Evolutionary conservation across 139 green algal species (phyloP), one percentile per base, ranked within the genome.

Genomic region (Chlorella sp.): DNA sequence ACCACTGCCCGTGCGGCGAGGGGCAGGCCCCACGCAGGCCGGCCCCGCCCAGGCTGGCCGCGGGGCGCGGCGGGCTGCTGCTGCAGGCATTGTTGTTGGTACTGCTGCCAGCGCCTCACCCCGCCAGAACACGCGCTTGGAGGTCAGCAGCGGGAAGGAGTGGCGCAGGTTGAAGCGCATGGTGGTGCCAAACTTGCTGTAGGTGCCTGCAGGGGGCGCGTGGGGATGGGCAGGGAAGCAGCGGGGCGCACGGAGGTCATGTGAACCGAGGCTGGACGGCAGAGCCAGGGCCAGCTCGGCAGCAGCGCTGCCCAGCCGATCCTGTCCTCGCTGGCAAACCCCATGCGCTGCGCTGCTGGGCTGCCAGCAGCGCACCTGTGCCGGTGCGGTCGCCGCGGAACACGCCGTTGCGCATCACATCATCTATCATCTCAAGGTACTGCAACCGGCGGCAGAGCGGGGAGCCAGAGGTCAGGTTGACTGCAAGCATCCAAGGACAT

Each of bases 121-220:
- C 80, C 94, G 87, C 97, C 97, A 99, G 88, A 99, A 99, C 17
- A 98, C 94, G 54, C 96, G 91, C 89, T 99, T 99, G 83, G 94
- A 97, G 62, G 97, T 99, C 38, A 99, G 94, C 69, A 99, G 92
- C 24, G 97, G 97, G 90, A 99, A 99, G 78, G 87, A 91, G 85
- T 98, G 92, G 19, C 97, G 93, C 88, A 99, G 90, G 91, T 99
- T 97, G 91, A 96, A 99, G 56, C 95, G 91, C 91, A 96, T 95
- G 76, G 93, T 90, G 56, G 78, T 84, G 14, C 97, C 97, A 92
- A 99, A 99, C 82, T 93, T 92, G 34, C 93, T 95, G 72, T 95
- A 89, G 20, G 97, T 99, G 72, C 81, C 79, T 60, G 51, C 51
- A 60, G 51, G 13, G 24, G 51, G 14, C 4, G 14, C 51, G 16